Evolutionary conservation across 352 stramenopile genomes (phyloP).

Genomic region (Aphanomyces astaci): DNA sequence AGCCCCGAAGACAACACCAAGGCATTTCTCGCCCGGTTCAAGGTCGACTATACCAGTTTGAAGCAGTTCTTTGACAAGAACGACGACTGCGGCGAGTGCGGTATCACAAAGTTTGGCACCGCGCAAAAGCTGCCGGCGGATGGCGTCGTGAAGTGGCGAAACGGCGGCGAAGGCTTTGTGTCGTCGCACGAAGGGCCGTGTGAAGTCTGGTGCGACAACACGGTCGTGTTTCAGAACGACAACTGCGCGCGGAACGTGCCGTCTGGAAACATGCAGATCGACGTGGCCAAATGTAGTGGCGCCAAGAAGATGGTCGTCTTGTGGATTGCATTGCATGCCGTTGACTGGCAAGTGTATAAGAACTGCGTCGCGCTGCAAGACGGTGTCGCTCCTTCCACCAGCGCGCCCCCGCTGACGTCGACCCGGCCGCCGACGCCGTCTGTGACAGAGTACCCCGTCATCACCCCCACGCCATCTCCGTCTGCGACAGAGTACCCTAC

Average conservation of each 20-base stretch:
- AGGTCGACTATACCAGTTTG: not conserved
- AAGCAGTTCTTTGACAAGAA: not conserved
- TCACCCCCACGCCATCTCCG: not conserved
- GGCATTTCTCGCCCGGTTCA: not conserved
- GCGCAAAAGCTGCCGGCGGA: slow-evolving; percentile 20
- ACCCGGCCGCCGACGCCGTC: not conserved
- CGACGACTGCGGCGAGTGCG: slow-evolving; percentile 18
- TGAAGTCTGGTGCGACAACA: slow-evolving; percentile 46
- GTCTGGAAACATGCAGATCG: slow-evolving; percentile 32
- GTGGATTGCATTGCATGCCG: slow-evolving; percentile 39
- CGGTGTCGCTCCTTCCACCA: not conserved
- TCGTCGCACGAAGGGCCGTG: slow-evolving; percentile 35
- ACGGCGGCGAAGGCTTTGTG: slow-evolving; percentile 28
- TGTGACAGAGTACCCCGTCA: not conserved
- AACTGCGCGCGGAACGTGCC: slow-evolving; percentile 38
- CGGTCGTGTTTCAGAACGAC: slow-evolving; percentile 33
- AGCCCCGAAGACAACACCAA: not conserved
- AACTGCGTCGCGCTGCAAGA: slow-evolving; percentile 30
- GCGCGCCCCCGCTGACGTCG: not conserved
- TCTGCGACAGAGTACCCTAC: not conserved
- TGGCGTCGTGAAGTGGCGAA: slow-evolving; percentile 25
- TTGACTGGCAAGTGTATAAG: slow-evolving; percentile 42
- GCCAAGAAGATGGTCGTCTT: slow-evolving; percentile 31
- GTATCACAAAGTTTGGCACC: slow-evolving; percentile 23
- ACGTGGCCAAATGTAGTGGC: slow-evolving; percentile 34